Conservation (phyloP, 2,329 filamentous ascomycete genomes). For the Ophiocordyceps camponoti-rufipedis region DNA sequence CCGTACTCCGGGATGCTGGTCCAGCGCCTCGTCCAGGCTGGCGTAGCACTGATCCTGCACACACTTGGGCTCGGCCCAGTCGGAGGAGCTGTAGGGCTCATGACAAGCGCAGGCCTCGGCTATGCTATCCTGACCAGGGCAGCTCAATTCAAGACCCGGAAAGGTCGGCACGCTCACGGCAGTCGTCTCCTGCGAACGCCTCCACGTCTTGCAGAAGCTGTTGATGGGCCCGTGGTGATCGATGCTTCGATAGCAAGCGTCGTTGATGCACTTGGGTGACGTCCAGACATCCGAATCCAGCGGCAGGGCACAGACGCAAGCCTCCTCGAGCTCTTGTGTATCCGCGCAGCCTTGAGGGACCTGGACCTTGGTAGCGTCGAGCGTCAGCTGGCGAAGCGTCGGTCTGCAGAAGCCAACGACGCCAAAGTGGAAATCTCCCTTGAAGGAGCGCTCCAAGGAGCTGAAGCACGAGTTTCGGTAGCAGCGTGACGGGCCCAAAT, state of each 20-base stretch:
- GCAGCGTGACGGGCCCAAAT: background rate
- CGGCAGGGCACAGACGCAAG: background rate
- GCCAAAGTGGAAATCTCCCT: background rate
- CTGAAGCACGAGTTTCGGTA: background rate
- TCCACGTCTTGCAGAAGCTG: background rate
- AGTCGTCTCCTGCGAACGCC: background rate
- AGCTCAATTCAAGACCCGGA: background rate
- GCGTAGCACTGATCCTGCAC: background rate
- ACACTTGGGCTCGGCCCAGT: background rate
- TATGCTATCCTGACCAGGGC: background rate
- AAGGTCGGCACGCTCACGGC: background rate
- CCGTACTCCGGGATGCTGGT: background rate
- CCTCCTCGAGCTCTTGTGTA: background rate
- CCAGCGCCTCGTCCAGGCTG: background rate
- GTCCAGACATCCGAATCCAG: background rate
- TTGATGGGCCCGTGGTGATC: background rate
- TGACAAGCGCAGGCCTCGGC: background rate
- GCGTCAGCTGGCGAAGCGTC: background rate
- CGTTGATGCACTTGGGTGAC: background rate
- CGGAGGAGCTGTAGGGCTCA: background rate
- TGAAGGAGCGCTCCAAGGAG: background rate
- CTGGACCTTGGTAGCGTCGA: background rate
- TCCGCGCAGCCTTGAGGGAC: background rate
- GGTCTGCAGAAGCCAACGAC: background rate
- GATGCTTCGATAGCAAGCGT: background rate